Evolutionary conservation across 2,329 filamentous ascomycete species (phyloP), one percentile per base, ranked within the genome.

Genomic region (Phyllosticta citribraziliensis): DNA sequence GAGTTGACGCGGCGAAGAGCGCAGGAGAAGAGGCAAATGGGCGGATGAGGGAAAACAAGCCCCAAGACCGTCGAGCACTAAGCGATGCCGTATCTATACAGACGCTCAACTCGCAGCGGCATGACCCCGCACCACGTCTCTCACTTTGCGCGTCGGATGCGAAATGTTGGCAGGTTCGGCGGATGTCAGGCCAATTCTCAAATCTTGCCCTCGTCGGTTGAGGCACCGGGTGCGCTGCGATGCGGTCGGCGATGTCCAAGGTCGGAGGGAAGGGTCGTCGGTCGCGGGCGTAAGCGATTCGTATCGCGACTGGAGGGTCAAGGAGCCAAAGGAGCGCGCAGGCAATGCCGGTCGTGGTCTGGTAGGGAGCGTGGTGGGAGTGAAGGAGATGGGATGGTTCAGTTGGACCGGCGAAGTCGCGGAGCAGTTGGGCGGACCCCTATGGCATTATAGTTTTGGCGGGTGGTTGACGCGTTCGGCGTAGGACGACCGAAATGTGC

Each of bases 41-140:
- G 64, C 62, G 65, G 59, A 65, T 63, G 64, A 47, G 52, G 56
- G 59, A 61, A 62, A 58, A 58, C 56, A 52, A 55, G 60, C 55
- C 56, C 56, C 60, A 62, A 58, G 60, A 52, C 60, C 60, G 51
- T 62, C 51, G 35, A 62, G 60, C 55, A 65, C 68, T 70, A 70
- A 70, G 68, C 68, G 67, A 69, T 67, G 64, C 66, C 66, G 66
- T 62, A 56, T 55, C 55, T 57, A 52, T 47, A 47, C 51, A 55
- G 55, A 52, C 17, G 27, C 51, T 56, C 51, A 51, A 50, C 50
- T 25, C 27, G 51, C 55, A 30, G 51, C 60, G 57, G 60, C 60
- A 62, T 62, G 55, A 55, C 55, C 60, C 52, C 47, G 33, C 55
- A 20, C 55, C 50, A 52, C 47, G 22, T 25, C 12, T 53, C 19